Conservation (phyloP, 345 rosid species). For the Eucalyptus cloeziana region DNA sequence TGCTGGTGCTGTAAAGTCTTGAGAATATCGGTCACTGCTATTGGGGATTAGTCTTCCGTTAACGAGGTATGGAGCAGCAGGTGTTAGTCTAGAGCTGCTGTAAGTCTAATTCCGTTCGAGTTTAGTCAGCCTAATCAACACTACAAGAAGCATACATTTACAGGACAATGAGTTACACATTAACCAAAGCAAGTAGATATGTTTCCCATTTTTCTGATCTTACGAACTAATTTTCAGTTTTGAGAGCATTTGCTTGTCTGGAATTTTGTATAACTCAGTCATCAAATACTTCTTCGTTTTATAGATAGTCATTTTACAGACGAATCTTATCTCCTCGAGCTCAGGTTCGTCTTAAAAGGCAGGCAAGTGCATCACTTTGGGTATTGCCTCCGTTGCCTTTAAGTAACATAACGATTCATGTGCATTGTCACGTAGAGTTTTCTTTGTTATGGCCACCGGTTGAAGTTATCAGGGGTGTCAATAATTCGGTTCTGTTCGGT, state of each 20-base stretch:
- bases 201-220: neutral
- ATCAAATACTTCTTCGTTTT: neutral
- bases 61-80: neutral
- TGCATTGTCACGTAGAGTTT: neutral
- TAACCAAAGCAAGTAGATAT: neutral
- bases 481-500: too few relatives aligned
- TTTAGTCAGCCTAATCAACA: neutral
- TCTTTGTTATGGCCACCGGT: neutral
- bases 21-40: neutral
- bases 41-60: neutral
- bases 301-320: neutral
- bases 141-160: neutral
- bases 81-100: neutral
- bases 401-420: neutral
- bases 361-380: neutral
- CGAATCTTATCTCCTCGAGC: neutral
- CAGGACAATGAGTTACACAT: neutral
- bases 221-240: neutral
- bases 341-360: neutral
- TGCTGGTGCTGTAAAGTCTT: conserved; percentile 8
- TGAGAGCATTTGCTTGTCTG: neutral
- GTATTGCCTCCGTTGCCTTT: neutral
- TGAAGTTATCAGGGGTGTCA: neutral
- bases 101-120: neutral
- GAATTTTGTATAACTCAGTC: neutral